phyloP scores from a whole-genome alignment of 2,329 filamentous ascomycete species.

The Xylaria digitata region DNA sequence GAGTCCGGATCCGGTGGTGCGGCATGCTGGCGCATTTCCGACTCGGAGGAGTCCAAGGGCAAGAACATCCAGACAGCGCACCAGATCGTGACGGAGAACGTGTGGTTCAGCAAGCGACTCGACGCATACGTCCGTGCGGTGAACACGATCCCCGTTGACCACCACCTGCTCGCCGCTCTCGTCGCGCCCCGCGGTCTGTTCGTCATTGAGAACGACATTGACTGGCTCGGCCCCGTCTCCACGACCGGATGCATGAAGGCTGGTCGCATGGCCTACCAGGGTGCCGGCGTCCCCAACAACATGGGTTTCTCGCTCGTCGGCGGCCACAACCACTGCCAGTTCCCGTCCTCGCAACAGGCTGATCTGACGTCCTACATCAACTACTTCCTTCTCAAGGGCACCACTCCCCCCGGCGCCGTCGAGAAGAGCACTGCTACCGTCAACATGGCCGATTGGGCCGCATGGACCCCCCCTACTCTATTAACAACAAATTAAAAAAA shows the following conservation, averaged over 20 bases:
- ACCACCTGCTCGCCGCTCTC: conserved; percentile 68
- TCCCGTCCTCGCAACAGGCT: conserved; percentile 63
- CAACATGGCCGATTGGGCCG: conserved; percentile 54
- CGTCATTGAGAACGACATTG: conserved; percentile 68
- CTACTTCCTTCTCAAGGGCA: conserved; percentile 61
- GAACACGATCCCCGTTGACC: conserved; percentile 63
- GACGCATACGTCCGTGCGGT: conserved; percentile 62
- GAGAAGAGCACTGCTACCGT: conserved; percentile 56
- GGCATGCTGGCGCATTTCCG: conserved; percentile 69
- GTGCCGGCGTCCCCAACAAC: conserved; percentile 62
- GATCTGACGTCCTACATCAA: conserved; percentile 67
- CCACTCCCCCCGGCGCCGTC: conserved; percentile 50
- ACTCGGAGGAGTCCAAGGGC: conserved; percentile 61
- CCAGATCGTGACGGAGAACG: conserved; percentile 70
- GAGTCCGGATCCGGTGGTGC: conserved; percentile 71
- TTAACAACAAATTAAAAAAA: conserved; percentile 39
- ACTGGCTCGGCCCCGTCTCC: conserved; percentile 68
- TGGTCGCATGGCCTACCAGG: conserved; percentile 64
- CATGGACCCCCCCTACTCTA: conserved; percentile 55
- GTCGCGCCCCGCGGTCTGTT: conserved; percentile 66
- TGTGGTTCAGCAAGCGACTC: conserved; percentile 70
- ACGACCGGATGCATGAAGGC: conserved; percentile 69
- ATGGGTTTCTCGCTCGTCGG: conserved; percentile 69
- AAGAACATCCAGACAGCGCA: conserved; percentile 70
- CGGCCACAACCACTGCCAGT: conserved; percentile 66